Conservation (phyloP, 1,139 yeast species). For the Diutina pseudorugosa region DNA sequence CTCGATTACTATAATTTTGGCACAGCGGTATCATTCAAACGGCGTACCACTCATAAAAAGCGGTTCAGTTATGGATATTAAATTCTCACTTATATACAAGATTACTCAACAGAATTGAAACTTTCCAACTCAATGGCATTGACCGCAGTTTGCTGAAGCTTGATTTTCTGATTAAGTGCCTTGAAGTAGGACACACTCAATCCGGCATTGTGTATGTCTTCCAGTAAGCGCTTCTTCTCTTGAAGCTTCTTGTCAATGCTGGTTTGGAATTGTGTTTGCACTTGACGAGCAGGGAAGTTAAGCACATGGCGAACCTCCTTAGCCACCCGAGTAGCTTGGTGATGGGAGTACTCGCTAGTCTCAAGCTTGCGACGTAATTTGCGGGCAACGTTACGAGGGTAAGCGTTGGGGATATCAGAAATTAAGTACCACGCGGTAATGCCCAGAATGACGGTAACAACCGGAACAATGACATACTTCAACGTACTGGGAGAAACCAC, state of each 20-base stretch:
- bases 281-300: conserved; percentile 73
- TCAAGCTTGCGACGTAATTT: conserved; percentile 54
- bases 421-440: conserved; percentile 42
- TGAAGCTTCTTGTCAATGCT: conserved; percentile 49
- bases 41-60: too few relatives aligned
- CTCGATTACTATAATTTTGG: too few relatives aligned
- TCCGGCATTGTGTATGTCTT: conserved; percentile 44
- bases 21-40: too few relatives aligned
- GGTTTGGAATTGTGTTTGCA: conserved; percentile 64
- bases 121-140: not conserved
- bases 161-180: conserved; percentile 35
- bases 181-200: conserved; percentile 51
- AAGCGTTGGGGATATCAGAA: conserved; percentile 77
- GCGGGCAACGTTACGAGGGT: conserved; percentile 70
- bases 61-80: too few relatives aligned
- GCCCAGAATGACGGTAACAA: conserved; percentile 38
- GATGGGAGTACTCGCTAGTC: conserved; percentile 63
- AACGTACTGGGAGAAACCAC: conserved; percentile 18
- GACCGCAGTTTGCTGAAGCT: not conserved
- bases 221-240: conserved; percentile 47
- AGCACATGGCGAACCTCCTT: conserved; percentile 77
- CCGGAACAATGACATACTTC: conserved; percentile 31
- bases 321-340: conserved; percentile 66
- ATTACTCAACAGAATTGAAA: not conserved
- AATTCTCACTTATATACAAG: not conserved